Conservation (phyloP, 257 asterid species). For the Solanum piurae region DNA sequence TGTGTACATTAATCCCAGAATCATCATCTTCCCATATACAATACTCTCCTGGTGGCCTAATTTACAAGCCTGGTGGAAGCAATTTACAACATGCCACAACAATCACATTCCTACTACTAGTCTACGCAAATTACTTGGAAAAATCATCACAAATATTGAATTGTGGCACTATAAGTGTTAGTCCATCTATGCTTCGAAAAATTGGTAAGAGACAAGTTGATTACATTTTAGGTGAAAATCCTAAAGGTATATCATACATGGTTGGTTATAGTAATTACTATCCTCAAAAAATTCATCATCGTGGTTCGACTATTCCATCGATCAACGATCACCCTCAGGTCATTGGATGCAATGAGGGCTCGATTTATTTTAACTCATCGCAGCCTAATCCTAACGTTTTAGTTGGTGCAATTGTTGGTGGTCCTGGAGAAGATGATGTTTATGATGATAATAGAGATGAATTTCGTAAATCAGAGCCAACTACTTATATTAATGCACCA, state of each 20-base stretch:
- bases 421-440: constrained; percentile 74
- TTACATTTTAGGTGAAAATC: constrained; percentile 87
- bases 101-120: constrained; percentile 66
- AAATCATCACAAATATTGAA: constrained; percentile 44
- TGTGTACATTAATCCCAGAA: constrained; percentile 84
- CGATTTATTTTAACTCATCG: constrained; percentile 62
- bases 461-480: constrained; percentile 67
- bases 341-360: constrained; percentile 65
- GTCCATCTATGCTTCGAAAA: constrained; percentile 45
- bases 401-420: constrained; percentile 90
- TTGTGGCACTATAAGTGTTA: constrained; percentile 45
- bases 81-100: constrained; percentile 86
- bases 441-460: constrained; percentile 61
- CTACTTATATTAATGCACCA: constrained; percentile 93
- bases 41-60: constrained; percentile 82
- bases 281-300: constrained; percentile 77
- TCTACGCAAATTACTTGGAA: constrained; percentile 71
- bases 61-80: constrained; percentile 89
- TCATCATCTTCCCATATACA: constrained; percentile 66
- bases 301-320: constrained; percentile 82
- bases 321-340: constrained; percentile 49
- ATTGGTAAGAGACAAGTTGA: constrained; percentile 71
- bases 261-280: constrained; percentile 69
- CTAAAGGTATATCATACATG: constrained; percentile 90
- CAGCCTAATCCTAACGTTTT: constrained; percentile 69